phyloP scores from a whole-genome alignment of 495 filamentous ascomycete genomes.

The Penicillium egyptiacum region DNA sequence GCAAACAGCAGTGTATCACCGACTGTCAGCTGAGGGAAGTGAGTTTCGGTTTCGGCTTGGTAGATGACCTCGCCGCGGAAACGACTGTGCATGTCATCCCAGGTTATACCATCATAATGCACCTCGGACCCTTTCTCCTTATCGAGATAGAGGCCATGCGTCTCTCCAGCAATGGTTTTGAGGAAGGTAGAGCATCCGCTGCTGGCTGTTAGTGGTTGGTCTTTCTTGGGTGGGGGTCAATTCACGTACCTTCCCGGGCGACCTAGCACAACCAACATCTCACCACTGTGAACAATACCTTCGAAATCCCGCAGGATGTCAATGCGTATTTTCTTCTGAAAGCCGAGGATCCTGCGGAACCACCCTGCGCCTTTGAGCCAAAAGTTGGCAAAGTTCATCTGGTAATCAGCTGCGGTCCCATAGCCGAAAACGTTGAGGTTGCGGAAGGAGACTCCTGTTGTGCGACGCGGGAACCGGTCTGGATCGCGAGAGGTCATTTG shows the following conservation, averaged over 20 bases:
- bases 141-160: constrained; percentile 59
- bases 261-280: constrained; percentile 79
- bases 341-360: constrained; percentile 49
- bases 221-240: background rate
- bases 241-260: constrained; percentile 58
- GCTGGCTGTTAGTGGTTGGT: constrained; percentile 4
- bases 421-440: constrained; percentile 74
- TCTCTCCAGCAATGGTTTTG: constrained; percentile 77
- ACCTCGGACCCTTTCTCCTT: constrained; percentile 63
- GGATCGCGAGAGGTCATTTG: constrained; percentile 42
- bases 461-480: constrained; percentile 44
- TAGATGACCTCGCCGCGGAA: constrained; percentile 82
- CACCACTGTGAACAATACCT: constrained; percentile 70
- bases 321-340: constrained; percentile 59
- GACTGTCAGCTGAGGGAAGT: constrained; percentile 80
- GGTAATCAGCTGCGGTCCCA: constrained; percentile 70
- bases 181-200: constrained; percentile 77
- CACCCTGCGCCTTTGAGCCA: constrained; percentile 55
- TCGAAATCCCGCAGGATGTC: constrained; percentile 76
- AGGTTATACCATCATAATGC: constrained; percentile 67
- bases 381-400: constrained; percentile 67
- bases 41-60: constrained; percentile 75
- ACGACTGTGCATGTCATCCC: constrained; percentile 57
- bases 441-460: constrained; percentile 49
- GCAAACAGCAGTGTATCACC: constrained; percentile 79